Evolutionary conservation across 352 stramenopile genomes (phyloP).

Genomic region (Phytophthora sp.): DNA sequence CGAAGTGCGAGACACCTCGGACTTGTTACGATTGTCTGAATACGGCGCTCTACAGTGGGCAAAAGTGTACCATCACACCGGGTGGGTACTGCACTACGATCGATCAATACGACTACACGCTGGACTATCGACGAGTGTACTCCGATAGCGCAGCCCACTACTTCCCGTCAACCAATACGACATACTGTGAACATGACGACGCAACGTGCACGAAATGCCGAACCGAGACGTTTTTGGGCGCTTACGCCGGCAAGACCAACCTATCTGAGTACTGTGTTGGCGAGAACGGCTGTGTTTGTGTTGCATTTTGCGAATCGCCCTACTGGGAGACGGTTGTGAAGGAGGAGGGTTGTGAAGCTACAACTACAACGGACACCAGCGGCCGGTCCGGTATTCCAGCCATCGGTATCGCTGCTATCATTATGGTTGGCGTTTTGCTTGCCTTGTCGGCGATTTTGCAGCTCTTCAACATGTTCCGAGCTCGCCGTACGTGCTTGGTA

Average conservation of each 20-base stretch:
- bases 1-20: constrained; percentile 44
- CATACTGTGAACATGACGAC: constrained; percentile 57
- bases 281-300: constrained; percentile 51
- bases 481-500: constrained; percentile 29
- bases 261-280: constrained; percentile 51
- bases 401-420: constrained; percentile 33
- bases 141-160: constrained; percentile 37
- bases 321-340: constrained; percentile 44
- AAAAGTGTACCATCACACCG: constrained; percentile 58
- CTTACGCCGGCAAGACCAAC: constrained; percentile 26
- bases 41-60: constrained; percentile 37
- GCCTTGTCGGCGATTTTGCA: constrained; percentile 35
- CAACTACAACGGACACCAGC: not conserved
- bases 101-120: constrained; percentile 35
- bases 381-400: constrained; percentile 25
- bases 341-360: constrained; percentile 46
- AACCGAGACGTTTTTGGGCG: constrained; percentile 31
- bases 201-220: constrained; percentile 32
- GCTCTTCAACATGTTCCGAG: constrained; percentile 31
- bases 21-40: constrained; percentile 72
- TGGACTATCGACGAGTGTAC: constrained; percentile 50
- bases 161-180: constrained; percentile 66
- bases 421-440: constrained; percentile 36
- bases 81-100: constrained; percentile 67
- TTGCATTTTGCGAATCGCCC: constrained; percentile 60